These are phyloP conservation scores for Pseudocercospora pini-densiflorae DNA, from an alignment of 2,329 filamentous ascomycete genomes.

Conservation along the genomic window DNA sequence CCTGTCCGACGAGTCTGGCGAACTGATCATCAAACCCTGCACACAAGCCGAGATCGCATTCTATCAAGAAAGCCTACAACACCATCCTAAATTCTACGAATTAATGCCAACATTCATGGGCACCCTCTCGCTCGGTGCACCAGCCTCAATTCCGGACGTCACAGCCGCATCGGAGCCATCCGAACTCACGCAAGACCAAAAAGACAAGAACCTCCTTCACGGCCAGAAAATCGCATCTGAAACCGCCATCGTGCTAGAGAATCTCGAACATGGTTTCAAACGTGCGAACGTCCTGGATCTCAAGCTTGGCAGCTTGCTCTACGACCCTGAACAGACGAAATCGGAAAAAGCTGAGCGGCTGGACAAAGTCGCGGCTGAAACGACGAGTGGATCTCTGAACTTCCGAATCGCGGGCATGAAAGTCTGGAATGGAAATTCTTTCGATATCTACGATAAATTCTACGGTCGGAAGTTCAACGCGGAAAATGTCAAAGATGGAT, in stretches of 20 bases:
- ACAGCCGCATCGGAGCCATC: constrained; percentile 27
- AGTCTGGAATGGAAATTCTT: constrained; percentile 56
- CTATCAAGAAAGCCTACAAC: constrained; percentile 72
- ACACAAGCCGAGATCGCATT: constrained; percentile 84
- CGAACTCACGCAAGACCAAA: constrained; percentile 36
- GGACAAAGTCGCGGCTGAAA: constrained; percentile 62
- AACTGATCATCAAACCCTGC: constrained; percentile 93
- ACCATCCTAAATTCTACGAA: constrained; percentile 73
- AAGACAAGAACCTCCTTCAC: constrained; percentile 49
- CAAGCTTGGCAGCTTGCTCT: constrained; percentile 85
- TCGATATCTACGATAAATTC: constrained; percentile 67
- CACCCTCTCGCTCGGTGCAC: constrained; percentile 70
- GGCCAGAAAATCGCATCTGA: constrained; percentile 74
- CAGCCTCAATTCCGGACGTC: constrained; percentile 27
- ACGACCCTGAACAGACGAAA: constrained; percentile 70
- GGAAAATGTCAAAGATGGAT: constrained; percentile 61
- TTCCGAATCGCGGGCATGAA: constrained; percentile 71
- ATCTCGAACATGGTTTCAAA: constrained; percentile 78
- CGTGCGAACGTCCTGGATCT: constrained; percentile 90
- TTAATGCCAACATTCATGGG: constrained; percentile 89
- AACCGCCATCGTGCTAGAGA: constrained; percentile 81
- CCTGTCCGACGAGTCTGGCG: constrained; percentile 79
- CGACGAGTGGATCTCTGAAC: constrained; percentile 63
- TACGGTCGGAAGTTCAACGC: constrained; percentile 65
- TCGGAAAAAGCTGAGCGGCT: constrained; percentile 62